A percentile compares a stretch with the other conserved stretches of the same genome.
Evolutionary conservation across 2,329 filamentous ascomycete species (phyloP).

Genomic region (Teratosphaeria viscida): DNA sequence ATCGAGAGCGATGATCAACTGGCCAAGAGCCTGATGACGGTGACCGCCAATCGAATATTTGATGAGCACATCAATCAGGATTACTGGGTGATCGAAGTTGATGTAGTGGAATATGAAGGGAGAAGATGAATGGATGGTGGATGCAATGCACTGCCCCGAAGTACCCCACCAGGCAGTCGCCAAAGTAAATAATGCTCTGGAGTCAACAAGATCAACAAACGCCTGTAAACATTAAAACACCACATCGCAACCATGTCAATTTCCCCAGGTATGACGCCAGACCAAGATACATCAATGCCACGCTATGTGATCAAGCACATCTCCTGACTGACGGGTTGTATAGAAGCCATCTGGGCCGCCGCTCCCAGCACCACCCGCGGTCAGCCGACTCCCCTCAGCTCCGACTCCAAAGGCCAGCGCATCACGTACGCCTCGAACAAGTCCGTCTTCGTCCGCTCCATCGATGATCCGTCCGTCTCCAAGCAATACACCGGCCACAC

Average conservation of each 20-base stretch:
- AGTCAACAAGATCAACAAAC: background rate
- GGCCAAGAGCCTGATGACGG: too few relatives aligned
- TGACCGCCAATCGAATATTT: too few relatives aligned
- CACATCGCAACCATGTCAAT: slow-evolving; percentile 11
- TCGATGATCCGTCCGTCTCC: slow-evolving; percentile 74
- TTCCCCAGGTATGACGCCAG: slow-evolving; percentile 5
- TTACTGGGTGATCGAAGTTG: too few relatives aligned
- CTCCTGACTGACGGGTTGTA: background rate
- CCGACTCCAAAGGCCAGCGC: slow-evolving; percentile 79
- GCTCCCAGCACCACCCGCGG: slow-evolving; percentile 74
- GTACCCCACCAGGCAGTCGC: background rate
- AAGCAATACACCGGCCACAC: slow-evolving; percentile 93
- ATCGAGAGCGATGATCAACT: too few relatives aligned
- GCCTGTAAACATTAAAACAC: slow-evolving; percentile 1
- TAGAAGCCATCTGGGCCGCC: slow-evolving; percentile 67
- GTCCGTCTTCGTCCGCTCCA: slow-evolving; percentile 89
- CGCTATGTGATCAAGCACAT: background rate
- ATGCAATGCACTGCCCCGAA: background rate
- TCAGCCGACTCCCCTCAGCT: slow-evolving; percentile 78
- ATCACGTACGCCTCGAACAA: slow-evolving; percentile 93
- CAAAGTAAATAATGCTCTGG: background rate
- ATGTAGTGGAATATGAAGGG: too few relatives aligned
- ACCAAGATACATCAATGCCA: slow-evolving; percentile 3
- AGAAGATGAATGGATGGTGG: too few relatives aligned
- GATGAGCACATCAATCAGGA: too few relatives aligned